Base-by-base conservation (phyloP, 768 basidiomycete species). In the Neoboletus subvelutipes region DNA sequence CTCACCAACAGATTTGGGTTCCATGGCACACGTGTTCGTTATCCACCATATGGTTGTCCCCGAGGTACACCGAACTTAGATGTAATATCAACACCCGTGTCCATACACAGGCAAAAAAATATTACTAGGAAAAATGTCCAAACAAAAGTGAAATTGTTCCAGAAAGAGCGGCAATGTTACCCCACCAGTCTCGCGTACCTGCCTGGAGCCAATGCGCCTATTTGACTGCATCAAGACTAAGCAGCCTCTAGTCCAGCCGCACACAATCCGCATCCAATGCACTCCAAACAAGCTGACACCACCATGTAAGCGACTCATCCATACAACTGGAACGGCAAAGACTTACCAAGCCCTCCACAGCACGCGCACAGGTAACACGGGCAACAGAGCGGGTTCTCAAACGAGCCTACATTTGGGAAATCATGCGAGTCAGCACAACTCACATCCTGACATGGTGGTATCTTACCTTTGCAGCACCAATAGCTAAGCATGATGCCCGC, bases 301-400 rank as follows among this genome's bases (percentile, higher is more conserved):
- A 33, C n/a, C 15, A 3, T 18, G 31, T 61, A n/a, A 68, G 52
- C 15, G 24, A 45, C 20, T 10, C 50, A 41, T 40, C 36, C 39
- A 9, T 28, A 36, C 46, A n/a, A 18, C 26, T n/a, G 22, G 22
- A 52, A 33, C 39, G 20, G 8, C 12, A 39, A 4, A 40, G n/a
- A 59, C 75, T 60, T 63, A 85, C 85, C 82, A 18, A 87, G 76
- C 39, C 86, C 86, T 54, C 86, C 86, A 55, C 85, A 87, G 67
- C 84, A 87, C 5, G 86, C 86, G 59, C 86, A 88, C 9, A 87
- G 75, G 67, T 88, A 88, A 64, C 86, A 87, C 1, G 86, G 86
- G 61, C 84, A 86, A 61, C 85, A 87, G 0, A 80, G 72, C 3
- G 86, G 86, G 55, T 88, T 88, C 57, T 82, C 64, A 63, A 86